These are phyloP conservation scores for Diplodia seriata DNA, from an alignment of 2,329 filamentous ascomycete species.

Conservation along the genomic window DNA sequence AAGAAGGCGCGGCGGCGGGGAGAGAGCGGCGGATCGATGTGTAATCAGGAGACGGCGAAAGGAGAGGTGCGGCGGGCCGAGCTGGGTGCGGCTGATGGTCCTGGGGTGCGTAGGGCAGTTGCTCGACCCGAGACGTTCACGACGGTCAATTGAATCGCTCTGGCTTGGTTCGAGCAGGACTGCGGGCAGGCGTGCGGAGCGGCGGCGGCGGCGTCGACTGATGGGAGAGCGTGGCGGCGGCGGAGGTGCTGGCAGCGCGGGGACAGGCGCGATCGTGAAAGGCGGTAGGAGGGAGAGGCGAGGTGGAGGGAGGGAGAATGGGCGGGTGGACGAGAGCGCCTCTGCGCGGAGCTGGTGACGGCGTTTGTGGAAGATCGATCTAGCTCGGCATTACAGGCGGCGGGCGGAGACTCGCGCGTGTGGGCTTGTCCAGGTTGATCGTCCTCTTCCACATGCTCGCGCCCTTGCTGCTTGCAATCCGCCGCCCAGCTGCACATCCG, in stretches of 20 bases:
- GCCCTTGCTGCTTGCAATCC: background rate
- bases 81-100: conserved; percentile 32
- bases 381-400: conserved; percentile 32
- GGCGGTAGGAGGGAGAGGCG: conserved; percentile 29
- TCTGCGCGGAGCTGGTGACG: conserved; percentile 23
- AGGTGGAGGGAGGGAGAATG: conserved; percentile 19
- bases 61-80: conserved; percentile 30
- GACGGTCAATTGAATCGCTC: conserved; percentile 20
- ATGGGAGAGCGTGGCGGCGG: background rate
- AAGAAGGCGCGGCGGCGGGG: conserved; percentile 24
- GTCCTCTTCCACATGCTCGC: conserved; percentile 25
- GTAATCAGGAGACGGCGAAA: conserved; percentile 32
- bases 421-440: conserved; percentile 21
- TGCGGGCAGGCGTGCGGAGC: conserved; percentile 1
- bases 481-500: background rate
- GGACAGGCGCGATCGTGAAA: conserved; percentile 28
- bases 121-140: conserved; percentile 24
- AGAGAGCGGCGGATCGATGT: conserved; percentile 24
- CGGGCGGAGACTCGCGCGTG: conserved; percentile 24
- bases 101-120: conserved; percentile 26
- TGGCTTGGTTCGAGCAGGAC: background rate
- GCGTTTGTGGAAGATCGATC: conserved; percentile 28
- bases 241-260: conserved; percentile 4
- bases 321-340: background rate
- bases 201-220: conserved; percentile 4